phyloP scores from a whole-genome alignment of 768 basidiomycete genomes.

The Suillus sp. region DNA sequence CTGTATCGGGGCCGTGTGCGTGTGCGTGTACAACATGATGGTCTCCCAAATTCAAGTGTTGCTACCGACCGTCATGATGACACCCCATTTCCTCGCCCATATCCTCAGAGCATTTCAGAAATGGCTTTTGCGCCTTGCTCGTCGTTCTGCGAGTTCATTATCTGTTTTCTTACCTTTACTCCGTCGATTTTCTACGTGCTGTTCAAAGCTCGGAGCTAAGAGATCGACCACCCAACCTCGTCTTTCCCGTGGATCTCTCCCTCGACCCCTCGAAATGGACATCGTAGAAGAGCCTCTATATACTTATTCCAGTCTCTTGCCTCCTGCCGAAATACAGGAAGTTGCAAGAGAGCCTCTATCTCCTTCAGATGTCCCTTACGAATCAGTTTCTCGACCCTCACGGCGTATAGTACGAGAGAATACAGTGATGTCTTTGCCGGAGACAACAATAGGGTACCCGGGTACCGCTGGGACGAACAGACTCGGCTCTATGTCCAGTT shows the following conservation, averaged over 20 bases:
- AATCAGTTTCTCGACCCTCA: background rate
- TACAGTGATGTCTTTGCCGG: background rate
- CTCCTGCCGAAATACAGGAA: background rate
- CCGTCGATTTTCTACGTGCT: background rate
- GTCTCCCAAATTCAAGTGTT: background rate
- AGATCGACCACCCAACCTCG: background rate
- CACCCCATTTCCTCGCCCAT: background rate
- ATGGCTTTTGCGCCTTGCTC: background rate
- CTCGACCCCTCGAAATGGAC: background rate
- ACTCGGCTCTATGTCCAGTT: background rate
- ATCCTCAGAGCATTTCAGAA: background rate
- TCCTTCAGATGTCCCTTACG: slow-evolving; percentile 7
- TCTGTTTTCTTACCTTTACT: background rate
- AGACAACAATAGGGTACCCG: background rate
- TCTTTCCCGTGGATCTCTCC: background rate
- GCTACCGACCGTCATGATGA: background rate
- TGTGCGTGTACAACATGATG: background rate
- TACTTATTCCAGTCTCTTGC: background rate
- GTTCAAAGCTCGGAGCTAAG: background rate
- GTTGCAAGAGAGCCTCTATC: background rate
- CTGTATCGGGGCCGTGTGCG: background rate
- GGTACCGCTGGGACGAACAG: background rate
- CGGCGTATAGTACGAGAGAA: background rate
- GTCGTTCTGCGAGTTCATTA: background rate
- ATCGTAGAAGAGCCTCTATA: background rate